Percentiles rank a stretch among this genome's conserved stretches.
Evolutionary conservation across 2,329 filamentous ascomycete genomes (phyloP).

Genomic region (Sporothrix pseudoabietina): DNA sequence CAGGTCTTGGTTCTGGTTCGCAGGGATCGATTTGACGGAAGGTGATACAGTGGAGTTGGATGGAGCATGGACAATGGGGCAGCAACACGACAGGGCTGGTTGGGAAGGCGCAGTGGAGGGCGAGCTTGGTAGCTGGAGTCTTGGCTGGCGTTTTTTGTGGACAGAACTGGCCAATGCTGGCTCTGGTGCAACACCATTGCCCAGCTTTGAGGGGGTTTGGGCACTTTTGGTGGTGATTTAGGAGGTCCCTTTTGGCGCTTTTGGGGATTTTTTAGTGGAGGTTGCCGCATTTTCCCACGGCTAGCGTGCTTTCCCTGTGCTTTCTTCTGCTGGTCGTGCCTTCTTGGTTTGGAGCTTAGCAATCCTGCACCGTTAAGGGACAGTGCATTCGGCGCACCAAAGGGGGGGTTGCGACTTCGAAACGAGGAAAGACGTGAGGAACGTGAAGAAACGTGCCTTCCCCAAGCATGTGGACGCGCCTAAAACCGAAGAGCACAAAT

Average conservation of each 20-base stretch:
- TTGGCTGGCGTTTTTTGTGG: slow-evolving; percentile 16
- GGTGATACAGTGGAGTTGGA: slow-evolving; percentile 8
- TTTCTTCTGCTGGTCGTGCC: neutral
- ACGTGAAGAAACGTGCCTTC: neutral
- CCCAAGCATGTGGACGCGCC: neutral
- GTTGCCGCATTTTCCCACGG: neutral
- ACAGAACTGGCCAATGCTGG: neutral
- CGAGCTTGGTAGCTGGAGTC: neutral
- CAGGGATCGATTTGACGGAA: neutral
- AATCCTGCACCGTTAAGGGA: neutral
- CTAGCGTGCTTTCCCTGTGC: neutral
- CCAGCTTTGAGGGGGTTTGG: neutral
- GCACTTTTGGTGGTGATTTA: neutral
- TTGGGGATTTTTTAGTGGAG: neutral
- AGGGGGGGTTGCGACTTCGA: neutral
- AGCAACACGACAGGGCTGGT: neutral
- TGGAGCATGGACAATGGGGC: neutral
- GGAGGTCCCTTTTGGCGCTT: neutral
- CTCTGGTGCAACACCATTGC: slow-evolving; percentile 13
- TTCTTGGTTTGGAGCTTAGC: neutral
- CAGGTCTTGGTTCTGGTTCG: too few species aligned
- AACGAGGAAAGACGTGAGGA: neutral
- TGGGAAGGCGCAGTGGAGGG: neutral
- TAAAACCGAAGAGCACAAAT: neutral
- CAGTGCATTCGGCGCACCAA: neutral